Evolutionary conservation across 2,329 filamentous ascomycete species (phyloP).

Genomic region (Falciphora oryzae): DNA sequence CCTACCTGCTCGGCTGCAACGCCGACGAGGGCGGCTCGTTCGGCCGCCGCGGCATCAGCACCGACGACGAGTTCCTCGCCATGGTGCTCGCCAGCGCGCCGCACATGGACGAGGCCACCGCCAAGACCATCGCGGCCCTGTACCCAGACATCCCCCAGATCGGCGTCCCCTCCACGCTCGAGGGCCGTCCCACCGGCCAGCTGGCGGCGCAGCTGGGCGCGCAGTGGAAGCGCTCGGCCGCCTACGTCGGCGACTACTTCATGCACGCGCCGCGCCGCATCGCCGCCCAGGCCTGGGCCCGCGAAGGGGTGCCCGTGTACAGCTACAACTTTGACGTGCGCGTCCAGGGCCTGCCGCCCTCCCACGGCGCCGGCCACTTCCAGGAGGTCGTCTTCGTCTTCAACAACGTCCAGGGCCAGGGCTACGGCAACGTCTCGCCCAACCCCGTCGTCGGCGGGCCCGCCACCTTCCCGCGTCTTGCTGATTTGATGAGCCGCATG

Average conservation of each 20-base stretch:
- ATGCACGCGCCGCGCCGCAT: conserved; percentile 51
- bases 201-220: conserved; percentile 26
- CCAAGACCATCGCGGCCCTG: conserved; percentile 29
- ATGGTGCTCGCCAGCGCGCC: conserved; percentile 13
- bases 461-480: conserved; percentile 34
- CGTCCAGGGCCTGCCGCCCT: conserved; percentile 22
- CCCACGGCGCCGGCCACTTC: conserved; percentile 27
- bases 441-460: conserved; percentile 36
- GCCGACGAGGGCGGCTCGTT: conserved; percentile 59
- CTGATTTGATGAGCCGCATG: conserved; percentile 42
- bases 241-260: conserved; percentile 47
- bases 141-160: conserved; percentile 45
- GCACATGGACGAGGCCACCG: conserved; percentile 17
- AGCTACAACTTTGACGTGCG: conserved; percentile 40
- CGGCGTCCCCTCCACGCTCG: conserved; percentile 40
- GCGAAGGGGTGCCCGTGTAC: conserved; percentile 20
- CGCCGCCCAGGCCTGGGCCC: conserved; percentile 35
- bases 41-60: conserved; percentile 46
- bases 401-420: conserved; percentile 41
- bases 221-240: conserved; percentile 49
- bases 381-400: conserved; percentile 50
- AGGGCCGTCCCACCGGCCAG: conserved; percentile 23
- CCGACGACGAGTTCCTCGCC: conserved; percentile 43
- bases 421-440: conserved; percentile 30
- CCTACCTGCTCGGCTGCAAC: conserved; percentile 58